Conservation (phyloP, 768 basidiomycete genomes). For the Boletus pseudo-olivaceus region DNA sequence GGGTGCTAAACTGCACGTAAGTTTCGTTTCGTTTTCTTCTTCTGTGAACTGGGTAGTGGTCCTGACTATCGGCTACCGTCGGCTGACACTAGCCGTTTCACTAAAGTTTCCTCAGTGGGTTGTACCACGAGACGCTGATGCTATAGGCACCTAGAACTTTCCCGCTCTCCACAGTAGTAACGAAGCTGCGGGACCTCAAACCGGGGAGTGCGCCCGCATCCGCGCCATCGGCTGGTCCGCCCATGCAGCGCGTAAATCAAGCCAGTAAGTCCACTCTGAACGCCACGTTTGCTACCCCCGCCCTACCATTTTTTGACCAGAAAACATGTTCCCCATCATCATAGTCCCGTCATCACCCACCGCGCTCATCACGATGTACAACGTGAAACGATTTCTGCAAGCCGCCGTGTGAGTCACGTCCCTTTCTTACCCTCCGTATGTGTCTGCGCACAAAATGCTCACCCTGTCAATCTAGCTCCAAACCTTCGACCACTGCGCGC, state of each 20-base stretch:
- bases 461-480: constrained; percentile 47
- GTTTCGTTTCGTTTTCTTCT: too few relatives aligned
- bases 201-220: constrained; percentile 39
- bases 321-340: constrained; percentile 86
- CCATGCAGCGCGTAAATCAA: constrained; percentile 61
- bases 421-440: too few relatives aligned
- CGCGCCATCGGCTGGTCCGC: constrained; percentile 33
- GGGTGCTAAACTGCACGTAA: constrained; percentile 48
- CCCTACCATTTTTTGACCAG: constrained; percentile 31
- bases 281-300: background rate
- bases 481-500: constrained; percentile 27
- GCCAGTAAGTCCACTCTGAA: constrained; percentile 45
- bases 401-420: too few relatives aligned
- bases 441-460: background rate
- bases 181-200: too few relatives aligned
- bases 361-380: constrained; percentile 43
- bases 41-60: too few relatives aligned
- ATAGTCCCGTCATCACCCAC: constrained; percentile 95
- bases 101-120: too few relatives aligned
- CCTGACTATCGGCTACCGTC: too few relatives aligned
- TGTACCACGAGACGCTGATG: too few relatives aligned
- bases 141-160: constrained; percentile 54
- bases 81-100: too few relatives aligned
- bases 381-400: too few relatives aligned
- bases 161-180: constrained; percentile 53